Base-by-base conservation (phyloP, 176 grass and related monocot genomes). In the Olyra latifolia region DNA sequence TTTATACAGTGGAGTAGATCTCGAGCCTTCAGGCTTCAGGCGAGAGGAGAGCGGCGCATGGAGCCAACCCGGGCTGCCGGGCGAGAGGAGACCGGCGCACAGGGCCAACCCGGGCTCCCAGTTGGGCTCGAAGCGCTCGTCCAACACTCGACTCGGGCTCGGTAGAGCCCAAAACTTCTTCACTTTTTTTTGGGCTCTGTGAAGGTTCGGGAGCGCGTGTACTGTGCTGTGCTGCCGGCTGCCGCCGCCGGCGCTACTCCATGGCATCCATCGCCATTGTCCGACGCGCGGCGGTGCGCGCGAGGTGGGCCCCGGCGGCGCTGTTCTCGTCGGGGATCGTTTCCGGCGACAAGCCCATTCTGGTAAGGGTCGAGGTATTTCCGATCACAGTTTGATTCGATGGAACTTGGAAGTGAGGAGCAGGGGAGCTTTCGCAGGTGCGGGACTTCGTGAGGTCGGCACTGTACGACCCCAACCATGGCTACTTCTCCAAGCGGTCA, bases 401-500 rank as follows among this genome's bases (percentile, higher is more conserved):
- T 19, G 46, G 30, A 1, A n/a, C 16, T 78, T 19, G 46, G 22
- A 1, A n/a, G 22, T 78, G n/a, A 43, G 20, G 52, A 12, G 44
- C 75, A 53, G 32, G 61, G 62, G 76, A 35, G 52, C 2, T 25
- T 55, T 43, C 53, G 81, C 91, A 98, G 96, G 96, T 98, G 32
- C 96, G 90, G 23, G 83, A 98, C 81, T 98, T 93, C 72, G 78
- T 98, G 28, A 88, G 78, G 78, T 95, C 92, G 16, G 96, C 90
- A 57, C 75, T 98, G 32, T 98, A 98, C 70, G 88, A 95, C 30
- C 92, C 90, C 43, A 71, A 87, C 59, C 84, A 95, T 59, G 96
- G 96, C 23, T 98, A 98, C 81, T 98, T 98, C 90, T 95, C 96
- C 75, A 95, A 95, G 81, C 66, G 58, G 27, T 87, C 86, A 35